Evolutionary conservation across 352 stramenopile species (phyloP), one percentile per base, ranked within the genome.

Genomic region (Phytophthora cryptogea): DNA sequence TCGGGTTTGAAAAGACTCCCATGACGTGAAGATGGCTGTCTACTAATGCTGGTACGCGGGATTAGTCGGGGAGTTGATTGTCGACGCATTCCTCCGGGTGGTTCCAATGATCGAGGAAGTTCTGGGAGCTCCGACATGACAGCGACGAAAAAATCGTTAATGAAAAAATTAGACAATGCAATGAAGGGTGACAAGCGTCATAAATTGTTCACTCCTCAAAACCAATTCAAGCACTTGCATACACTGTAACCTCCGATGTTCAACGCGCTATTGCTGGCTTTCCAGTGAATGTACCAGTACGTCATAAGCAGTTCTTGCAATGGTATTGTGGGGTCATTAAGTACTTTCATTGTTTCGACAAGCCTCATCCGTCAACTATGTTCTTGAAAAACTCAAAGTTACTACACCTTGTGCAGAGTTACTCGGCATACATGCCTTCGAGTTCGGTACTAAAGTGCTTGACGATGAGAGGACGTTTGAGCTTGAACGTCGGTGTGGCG

Each of bases 401-500:
- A n/a, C n/a, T n/a, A 36, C 31, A 36, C 31, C 8, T 8, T 36
- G 31, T 9, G 14, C 31, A 36, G 2, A 36, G 31, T 54, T 65
- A 69, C 35, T 68, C 46, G 27, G 26, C 26, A 30, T 98, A 98
- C 69, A 98, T 78, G 0, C 51, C 56, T 26, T 80, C 64, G 46
- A 98, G 91, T 30, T 96, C 50, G n/a, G 86, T 62, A 23, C 74
- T 23, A 50, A 98, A 97, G 20, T 72, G 74, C 53, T 96, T 83
- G 30, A 96, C 80, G 9, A 98, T 86, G 58, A 97, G 70, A 33
- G 83, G 80, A 0, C 96, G 77, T 76, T 98, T 99, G 66, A 98
- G 83, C 65, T 99, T 99, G 76, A 98, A 98, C 2, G 96, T 98
- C 9, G 96, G 95, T n/a, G 96, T 99, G 23, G 98, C 67, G 30